Base-by-base conservation (phyloP, 129 eudicot species). In the Erigeron canadensis region DNA sequence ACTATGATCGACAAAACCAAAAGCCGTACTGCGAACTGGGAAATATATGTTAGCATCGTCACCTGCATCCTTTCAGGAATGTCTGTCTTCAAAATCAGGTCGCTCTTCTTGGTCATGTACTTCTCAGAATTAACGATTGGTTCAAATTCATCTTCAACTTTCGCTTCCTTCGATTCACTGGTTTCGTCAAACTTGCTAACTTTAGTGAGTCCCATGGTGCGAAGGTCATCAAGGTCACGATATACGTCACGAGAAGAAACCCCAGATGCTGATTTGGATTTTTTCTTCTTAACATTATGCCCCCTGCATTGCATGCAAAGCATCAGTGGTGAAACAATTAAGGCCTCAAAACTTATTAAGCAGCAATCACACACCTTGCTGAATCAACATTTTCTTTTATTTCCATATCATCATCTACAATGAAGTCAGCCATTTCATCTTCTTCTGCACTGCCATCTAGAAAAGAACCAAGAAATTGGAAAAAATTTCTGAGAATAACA, bases 61-160 rank as follows among this genome's bases (percentile, higher is more conserved):
- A 92, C 98, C 98, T 92, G 98, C 89, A 86, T 82, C 75, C 98
- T 86, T 80, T 92, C 98, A 11, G 98, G 96, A 53, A 83, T 58
- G 71, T 92, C 98, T n/a, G 70, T 80, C 71, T 84, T 84, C 73
- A 86, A 80, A 71, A 92, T 80, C 58, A 16, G 77, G 23, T 85
- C 91, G 80, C 85, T 96, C 75, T 83, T 80, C 82, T 81, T 91
- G 15, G 96, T 89, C 91, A 86, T 89, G 75, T 83, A 92, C 86
- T 87, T 88, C 66, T 86, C 95, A 40, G 88, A 71, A 47, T 84
- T 83, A 76, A 89, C 44, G 19, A 71, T 81, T 21, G 96, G 98
- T 70, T 92, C 98, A 81, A 89, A 92, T 65, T 85, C 86, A 68
- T 86, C 88, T 84, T 88, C 92, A 41, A 84, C 81, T 73, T 85